phyloP scores from a whole-genome alignment of 495 filamentous ascomycete genomes.

The Viridothelium virens region DNA sequence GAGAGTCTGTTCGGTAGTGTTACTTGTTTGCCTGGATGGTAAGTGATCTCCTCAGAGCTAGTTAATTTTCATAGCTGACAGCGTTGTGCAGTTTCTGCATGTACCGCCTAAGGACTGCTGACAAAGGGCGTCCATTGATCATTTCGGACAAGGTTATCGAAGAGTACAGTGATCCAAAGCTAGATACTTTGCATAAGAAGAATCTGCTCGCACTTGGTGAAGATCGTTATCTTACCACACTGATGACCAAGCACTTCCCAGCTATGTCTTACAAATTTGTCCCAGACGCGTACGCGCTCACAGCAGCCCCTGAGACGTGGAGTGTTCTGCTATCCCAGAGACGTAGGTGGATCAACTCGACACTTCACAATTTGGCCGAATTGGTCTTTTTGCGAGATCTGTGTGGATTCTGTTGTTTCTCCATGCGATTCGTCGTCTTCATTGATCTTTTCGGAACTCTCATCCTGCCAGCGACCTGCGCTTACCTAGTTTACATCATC shows the following conservation, averaged over 20 bases:
- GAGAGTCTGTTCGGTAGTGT: conserved; percentile 93
- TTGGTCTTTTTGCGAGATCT: conserved; percentile 80
- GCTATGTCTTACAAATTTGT: conserved; percentile 94
- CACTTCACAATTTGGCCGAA: conserved; percentile 89
- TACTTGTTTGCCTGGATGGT: conserved; percentile 98
- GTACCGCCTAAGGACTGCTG: conserved; percentile 91
- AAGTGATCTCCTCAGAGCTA: conserved; percentile 38
- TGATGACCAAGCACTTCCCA: conserved; percentile 98
- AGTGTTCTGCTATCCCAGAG: conserved; percentile 86
- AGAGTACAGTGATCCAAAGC: conserved; percentile 78
- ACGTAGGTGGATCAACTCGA: conserved; percentile 98
- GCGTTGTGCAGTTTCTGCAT: conserved; percentile 75
- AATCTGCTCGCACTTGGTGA: conserved; percentile 91
- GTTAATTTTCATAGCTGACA: conserved; percentile 25
- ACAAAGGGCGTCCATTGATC: conserved; percentile 85
- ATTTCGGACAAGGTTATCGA: conserved; percentile 78
- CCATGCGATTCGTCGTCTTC: conserved; percentile 95
- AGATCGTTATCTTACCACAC: conserved; percentile 92
- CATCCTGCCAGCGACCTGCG: conserved; percentile 84
- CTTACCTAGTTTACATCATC: conserved; percentile 83
- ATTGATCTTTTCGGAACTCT: conserved; percentile 91
- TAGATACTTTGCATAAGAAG: conserved; percentile 98
- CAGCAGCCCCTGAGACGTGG: conserved; percentile 90
- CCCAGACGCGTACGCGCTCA: conserved; percentile 82
- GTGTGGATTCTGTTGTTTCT: conserved; percentile 98